Percentiles rank a stretch among this genome's conserved stretches.
Conservation (phyloP, 2,329 filamentous ascomycete species). For the Ceratocystis colombiana region DNA sequence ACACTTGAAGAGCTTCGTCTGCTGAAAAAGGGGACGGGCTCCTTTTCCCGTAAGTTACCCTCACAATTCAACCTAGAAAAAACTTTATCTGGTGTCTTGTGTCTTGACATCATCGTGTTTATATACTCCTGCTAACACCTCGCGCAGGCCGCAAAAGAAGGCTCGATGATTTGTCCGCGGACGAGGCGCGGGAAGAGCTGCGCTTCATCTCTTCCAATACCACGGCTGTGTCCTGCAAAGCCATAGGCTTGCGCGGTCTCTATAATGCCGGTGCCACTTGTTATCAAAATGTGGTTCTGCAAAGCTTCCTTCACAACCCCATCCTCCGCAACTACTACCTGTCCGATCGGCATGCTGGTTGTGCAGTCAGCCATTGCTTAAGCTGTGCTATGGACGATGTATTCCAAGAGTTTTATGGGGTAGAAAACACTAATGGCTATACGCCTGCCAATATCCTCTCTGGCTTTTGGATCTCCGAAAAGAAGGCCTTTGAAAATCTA, state of each 20-base stretch:
- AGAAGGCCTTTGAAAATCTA: slow-evolving; percentile 59
- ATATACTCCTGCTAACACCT: too few relatives aligned
- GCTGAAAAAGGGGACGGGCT: slow-evolving; percentile 57
- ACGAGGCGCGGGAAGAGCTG: slow-evolving; percentile 59
- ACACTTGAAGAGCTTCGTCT: slow-evolving; percentile 66
- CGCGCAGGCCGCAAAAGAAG: slow-evolving; percentile 59
- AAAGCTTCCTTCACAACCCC: slow-evolving; percentile 88
- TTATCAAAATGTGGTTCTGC: slow-evolving; percentile 93
- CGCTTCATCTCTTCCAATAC: slow-evolving; percentile 70
- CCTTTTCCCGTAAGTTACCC: slow-evolving; percentile 47
- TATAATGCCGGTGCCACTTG: slow-evolving; percentile 98
- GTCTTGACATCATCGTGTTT: too few relatives aligned
- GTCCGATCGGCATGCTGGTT: slow-evolving; percentile 74
- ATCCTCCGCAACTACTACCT: slow-evolving; percentile 87
- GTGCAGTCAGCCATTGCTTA: slow-evolving; percentile 52
- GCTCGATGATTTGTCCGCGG: slow-evolving; percentile 58
- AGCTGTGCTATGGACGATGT: slow-evolving; percentile 64
- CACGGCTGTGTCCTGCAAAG: slow-evolving; percentile 67
- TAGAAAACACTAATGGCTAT: slow-evolving; percentile 77
- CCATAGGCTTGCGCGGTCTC: slow-evolving; percentile 78
- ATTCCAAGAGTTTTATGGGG: slow-evolving; percentile 60
- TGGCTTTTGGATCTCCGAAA: slow-evolving; percentile 80
- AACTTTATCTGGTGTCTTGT: background rate
- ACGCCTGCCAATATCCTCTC: slow-evolving; percentile 82
- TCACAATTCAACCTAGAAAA: background rate